Conservation (phyloP, 2,329 filamentous ascomycete species). For the Harringtonia lauricola region DNA sequence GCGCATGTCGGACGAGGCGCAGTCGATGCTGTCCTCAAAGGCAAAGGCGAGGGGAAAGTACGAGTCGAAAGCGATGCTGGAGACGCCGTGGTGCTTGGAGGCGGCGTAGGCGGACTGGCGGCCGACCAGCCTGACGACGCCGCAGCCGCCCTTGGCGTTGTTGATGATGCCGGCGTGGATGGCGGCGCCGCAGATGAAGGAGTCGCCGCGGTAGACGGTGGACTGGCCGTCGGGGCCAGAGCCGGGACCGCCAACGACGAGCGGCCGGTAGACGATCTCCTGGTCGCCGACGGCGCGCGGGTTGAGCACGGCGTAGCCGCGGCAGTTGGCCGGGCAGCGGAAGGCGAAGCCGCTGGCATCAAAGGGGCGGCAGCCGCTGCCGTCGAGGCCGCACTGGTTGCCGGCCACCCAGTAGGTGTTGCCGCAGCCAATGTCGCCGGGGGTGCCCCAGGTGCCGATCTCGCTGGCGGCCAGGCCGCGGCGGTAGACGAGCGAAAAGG, state of each 20-base stretch:
- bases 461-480: slow-evolving; percentile 47
- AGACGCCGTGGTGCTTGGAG: slow-evolving; percentile 61
- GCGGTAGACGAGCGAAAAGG: slow-evolving; percentile 58
- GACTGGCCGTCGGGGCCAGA: slow-evolving; percentile 23
- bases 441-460: slow-evolving; percentile 56
- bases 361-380: slow-evolving; percentile 66
- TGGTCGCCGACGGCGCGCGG: slow-evolving; percentile 65
- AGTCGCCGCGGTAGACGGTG: slow-evolving; percentile 72
- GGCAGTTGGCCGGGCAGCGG: slow-evolving; percentile 63
- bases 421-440: slow-evolving; percentile 54
- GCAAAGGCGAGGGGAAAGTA: slow-evolving; percentile 82
- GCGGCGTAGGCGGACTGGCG: slow-evolving; percentile 48
- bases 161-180: slow-evolving; percentile 64
- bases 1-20: slow-evolving; percentile 63
- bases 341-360: slow-evolving; percentile 60
- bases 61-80: slow-evolving; percentile 69
- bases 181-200: slow-evolving; percentile 65
- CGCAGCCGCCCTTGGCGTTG: slow-evolving; percentile 59
- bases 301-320: slow-evolving; percentile 53
- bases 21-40: slow-evolving; percentile 56
- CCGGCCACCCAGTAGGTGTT: slow-evolving; percentile 59
- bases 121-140: slow-evolving; percentile 54
- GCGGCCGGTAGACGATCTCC: slow-evolving; percentile 49
- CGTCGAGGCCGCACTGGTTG: slow-evolving; percentile 65
- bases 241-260: slow-evolving; percentile 59